phyloP scores from a whole-genome alignment of 1,139 yeast species.

The Taphrina pruni region DNA sequence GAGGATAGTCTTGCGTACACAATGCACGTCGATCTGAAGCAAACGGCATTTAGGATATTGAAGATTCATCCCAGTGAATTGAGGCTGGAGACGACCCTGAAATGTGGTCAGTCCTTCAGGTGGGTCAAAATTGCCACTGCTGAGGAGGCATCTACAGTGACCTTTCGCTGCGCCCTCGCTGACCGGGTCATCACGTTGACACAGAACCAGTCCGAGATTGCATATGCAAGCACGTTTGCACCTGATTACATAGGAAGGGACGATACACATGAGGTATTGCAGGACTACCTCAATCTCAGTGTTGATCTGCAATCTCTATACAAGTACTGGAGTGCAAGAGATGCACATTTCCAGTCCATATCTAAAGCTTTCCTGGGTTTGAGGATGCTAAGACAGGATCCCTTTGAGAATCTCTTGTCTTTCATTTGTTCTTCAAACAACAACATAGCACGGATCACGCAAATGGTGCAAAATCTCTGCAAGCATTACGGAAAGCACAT shows the following conservation, averaged over 20 bases:
- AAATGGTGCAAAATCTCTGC: slow-evolving; percentile 82
- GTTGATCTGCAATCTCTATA: slow-evolving; percentile 63
- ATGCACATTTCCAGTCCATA: slow-evolving; percentile 57
- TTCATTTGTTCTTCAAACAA: slow-evolving; percentile 96
- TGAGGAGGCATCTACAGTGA: slow-evolving; percentile 50
- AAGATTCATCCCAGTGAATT: slow-evolving; percentile 20
- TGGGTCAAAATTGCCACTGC: slow-evolving; percentile 50
- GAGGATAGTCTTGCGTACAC: not conserved
- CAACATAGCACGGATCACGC: slow-evolving; percentile 89
- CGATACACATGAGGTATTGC: slow-evolving; percentile 59
- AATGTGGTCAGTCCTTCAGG: slow-evolving; percentile 50
- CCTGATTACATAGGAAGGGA: slow-evolving; percentile 42
- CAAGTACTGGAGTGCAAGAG: slow-evolving; percentile 65
- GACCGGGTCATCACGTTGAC: slow-evolving; percentile 52
- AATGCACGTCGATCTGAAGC: slow-evolving; percentile 12
- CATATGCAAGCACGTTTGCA: slow-evolving; percentile 35
- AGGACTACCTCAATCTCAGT: slow-evolving; percentile 73
- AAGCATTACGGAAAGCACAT: slow-evolving; percentile 70
- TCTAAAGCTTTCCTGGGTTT: slow-evolving; percentile 65
- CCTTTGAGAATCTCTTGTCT: slow-evolving; percentile 91
- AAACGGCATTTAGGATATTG: slow-evolving; percentile 4
- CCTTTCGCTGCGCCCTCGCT: slow-evolving; percentile 48
- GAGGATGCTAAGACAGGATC: slow-evolving; percentile 85
- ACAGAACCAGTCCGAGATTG: slow-evolving; percentile 49
- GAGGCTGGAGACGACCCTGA: slow-evolving; percentile 41